These are phyloP conservation scores for Acaromyces ingoldii DNA, from an alignment of 1,284 basidiomycete genomes.

Conservation along the genomic window DNA sequence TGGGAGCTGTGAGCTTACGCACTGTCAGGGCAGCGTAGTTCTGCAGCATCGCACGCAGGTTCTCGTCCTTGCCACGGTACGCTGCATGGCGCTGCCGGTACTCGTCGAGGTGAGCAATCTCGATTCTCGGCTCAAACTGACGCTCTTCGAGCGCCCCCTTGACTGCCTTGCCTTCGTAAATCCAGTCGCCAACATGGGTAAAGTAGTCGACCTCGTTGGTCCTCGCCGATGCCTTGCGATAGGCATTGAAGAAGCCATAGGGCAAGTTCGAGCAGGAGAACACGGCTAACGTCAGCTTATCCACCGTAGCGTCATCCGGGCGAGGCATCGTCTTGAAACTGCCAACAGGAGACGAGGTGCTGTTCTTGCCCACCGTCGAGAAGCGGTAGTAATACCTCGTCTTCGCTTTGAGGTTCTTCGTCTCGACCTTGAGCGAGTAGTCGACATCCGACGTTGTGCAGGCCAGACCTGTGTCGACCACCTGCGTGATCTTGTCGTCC, in stretches of 20 bases:
- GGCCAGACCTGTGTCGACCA: slow-evolving; percentile 57
- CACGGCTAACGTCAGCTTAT: slow-evolving; percentile 59
- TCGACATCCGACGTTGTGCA: slow-evolving; percentile 65
- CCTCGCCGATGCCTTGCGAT: slow-evolving; percentile 61
- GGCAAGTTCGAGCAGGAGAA: slow-evolving; percentile 62
- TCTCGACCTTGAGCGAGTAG: slow-evolving; percentile 62
- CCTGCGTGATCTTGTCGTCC: no score
- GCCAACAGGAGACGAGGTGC: slow-evolving; percentile 53
- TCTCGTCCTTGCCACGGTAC: slow-evolving; percentile 53
- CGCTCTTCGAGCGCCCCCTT: no score
- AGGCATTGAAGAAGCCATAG: slow-evolving; percentile 66
- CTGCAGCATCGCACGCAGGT: slow-evolving; percentile 16
- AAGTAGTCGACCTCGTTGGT: slow-evolving; percentile 60
- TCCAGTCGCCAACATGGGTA: slow-evolving; percentile 64
- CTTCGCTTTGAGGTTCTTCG: slow-evolving; percentile 58
- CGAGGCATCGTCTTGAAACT: slow-evolving; percentile 55
- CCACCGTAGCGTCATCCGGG: slow-evolving; percentile 45
- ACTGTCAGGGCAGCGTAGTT: slow-evolving; percentile 21
- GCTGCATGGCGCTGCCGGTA: slow-evolving; percentile 63
- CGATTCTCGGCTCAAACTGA: slow-evolving; percentile 54
- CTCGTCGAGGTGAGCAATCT: slow-evolving; percentile 62
- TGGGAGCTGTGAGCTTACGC: no score
- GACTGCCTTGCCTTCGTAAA: slow-evolving; percentile 50
- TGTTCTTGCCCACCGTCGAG: slow-evolving; percentile 55
- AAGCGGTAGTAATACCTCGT: slow-evolving; percentile 64